These are phyloP conservation scores for Ustilago lituana DNA, from an alignment of 1,284 basidiomycete genomes.

Conservation along the genomic window DNA sequence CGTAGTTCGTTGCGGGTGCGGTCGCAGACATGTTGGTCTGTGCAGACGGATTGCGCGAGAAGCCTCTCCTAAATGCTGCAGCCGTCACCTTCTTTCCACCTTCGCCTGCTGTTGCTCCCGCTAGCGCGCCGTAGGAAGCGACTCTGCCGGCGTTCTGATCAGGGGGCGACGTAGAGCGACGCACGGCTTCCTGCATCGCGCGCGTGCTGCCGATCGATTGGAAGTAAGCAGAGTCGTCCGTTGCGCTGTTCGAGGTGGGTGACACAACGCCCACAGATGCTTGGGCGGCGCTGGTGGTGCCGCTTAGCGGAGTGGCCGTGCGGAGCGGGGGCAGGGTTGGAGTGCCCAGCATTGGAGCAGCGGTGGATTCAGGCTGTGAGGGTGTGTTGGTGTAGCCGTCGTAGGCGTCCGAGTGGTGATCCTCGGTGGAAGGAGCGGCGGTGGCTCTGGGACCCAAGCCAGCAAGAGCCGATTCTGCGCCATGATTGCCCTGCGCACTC, in stretches of 20 bases:
- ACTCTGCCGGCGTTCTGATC: slow-evolving; percentile 1
- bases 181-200: slow-evolving; percentile 54
- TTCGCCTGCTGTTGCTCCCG: slow-evolving; percentile 1
- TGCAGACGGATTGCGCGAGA: slow-evolving; percentile 44
- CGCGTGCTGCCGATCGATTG: slow-evolving; percentile 56
- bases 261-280: slow-evolving; percentile 10
- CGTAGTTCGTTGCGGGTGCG: slow-evolving; percentile 5
- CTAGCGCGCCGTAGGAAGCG: slow-evolving; percentile 34
- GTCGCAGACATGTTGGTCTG: slow-evolving; percentile 44
- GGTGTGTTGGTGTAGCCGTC: slow-evolving; percentile 35
- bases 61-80: slow-evolving; percentile 59
- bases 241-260: slow-evolving; percentile 18
- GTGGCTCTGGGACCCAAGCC: too few relatives aligned
- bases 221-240: slow-evolving; percentile 53
- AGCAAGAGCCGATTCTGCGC: too few relatives aligned
- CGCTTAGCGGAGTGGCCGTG: slow-evolving; percentile 42
- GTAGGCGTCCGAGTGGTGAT: slow-evolving; percentile 39
- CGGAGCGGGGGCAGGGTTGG: slow-evolving; percentile 49
- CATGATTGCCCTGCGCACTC: slow-evolving; percentile 32
- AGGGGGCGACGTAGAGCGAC: slow-evolving; percentile 44
- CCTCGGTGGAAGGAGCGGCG: slow-evolving; percentile 25
- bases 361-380: not conserved
- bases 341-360: slow-evolving; percentile 30
- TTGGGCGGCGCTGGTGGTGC: slow-evolving; percentile 9
- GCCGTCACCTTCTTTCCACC: slow-evolving; percentile 62